A percentile compares a stretch with the other conserved stretches of the same genome.
phyloP scores from a whole-genome alignment of 805 yeast genomes.

The Pichia pseudocactophila region DNA sequence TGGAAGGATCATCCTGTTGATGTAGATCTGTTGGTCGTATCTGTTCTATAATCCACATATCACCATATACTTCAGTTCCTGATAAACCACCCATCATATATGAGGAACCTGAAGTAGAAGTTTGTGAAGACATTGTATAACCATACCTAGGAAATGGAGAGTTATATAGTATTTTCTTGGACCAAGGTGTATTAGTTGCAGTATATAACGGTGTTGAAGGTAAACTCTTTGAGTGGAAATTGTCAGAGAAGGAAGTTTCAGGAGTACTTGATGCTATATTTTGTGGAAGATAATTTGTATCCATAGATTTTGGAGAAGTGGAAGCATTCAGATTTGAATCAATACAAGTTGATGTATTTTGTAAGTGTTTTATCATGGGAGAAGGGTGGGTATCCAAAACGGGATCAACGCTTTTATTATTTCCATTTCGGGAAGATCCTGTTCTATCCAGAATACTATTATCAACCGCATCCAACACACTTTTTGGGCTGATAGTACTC shows the following conservation, averaged over 20 bases:
- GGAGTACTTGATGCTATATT: no score
- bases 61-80: constrained; percentile 89
- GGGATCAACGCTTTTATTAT: not conserved
- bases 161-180: constrained; percentile 47
- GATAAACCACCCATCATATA: constrained; percentile 93
- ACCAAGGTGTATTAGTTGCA: constrained; percentile 47
- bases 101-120: constrained; percentile 73
- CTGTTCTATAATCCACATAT: constrained; percentile 81
- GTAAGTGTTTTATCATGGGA: no score
- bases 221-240: no score
- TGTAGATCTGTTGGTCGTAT: constrained; percentile 25
- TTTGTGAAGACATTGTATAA: constrained; percentile 72
- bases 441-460: not conserved
- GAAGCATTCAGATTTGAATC: no score
- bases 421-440: not conserved
- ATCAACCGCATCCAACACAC: not conserved
- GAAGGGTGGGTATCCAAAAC: no score
- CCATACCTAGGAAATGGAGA: constrained; percentile 95
- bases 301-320: no score
- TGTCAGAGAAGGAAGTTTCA: no score
- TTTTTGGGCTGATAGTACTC: not conserved
- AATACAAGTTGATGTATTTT: no score
- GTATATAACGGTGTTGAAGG: no score
- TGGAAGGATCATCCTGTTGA: constrained; percentile 24
- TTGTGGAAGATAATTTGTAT: no score